Evolutionary conservation across 2,329 filamentous ascomycete species (phyloP), one percentile per base, ranked within the genome.

Genomic region (Pyrenophora seminiperda): DNA sequence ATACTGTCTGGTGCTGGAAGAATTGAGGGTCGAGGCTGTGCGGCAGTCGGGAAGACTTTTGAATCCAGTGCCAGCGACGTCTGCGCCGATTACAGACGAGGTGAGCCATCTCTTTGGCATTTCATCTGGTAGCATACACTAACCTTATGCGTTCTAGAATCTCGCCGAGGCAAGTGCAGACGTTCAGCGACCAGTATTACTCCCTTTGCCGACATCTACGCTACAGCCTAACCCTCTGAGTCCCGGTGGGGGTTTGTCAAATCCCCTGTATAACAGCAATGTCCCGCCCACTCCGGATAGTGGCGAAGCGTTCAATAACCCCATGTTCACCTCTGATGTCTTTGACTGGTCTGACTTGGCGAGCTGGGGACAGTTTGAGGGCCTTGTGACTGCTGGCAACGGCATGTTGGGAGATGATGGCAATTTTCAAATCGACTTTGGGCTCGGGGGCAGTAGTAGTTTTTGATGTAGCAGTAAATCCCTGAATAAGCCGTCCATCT

Each of bases 1-100:
- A 4, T 83, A 83, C 53, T 76, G 75, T 36, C 71, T 82, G 6
- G 80, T 83, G 1, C 71, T 84, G 0, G 78, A 82, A 40, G 79
- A 82, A 53, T 62, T 83, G 7, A 67, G 76, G 11, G 67, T 75
- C 2, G 78, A 80, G 56, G 71, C 72, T 2, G 59, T 65, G 10
- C 57, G 71, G 3, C 61, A 71, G 24, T 65, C 63, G 3, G 50
- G 43, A 11, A 42, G 42, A 22, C n/a, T 56, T 9, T 49, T 46
- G 32, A 47, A 20, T 15, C 31, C 31, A 7, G 24, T 37, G 3
- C 22, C 29, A n/a, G 18, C 34, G 13, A 5, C 34, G 9, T 24
- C n/a, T 10, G 33, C 24, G 14, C 17, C 27, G 10, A 33, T 4
- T 3, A n/a, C 27, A 9, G 27, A 46, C 13, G 42, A 13, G 2